Evolutionary conservation across 805 yeast genomes (phyloP), one percentile per base, ranked within the genome.

Genomic region (Candida ovalis): DNA sequence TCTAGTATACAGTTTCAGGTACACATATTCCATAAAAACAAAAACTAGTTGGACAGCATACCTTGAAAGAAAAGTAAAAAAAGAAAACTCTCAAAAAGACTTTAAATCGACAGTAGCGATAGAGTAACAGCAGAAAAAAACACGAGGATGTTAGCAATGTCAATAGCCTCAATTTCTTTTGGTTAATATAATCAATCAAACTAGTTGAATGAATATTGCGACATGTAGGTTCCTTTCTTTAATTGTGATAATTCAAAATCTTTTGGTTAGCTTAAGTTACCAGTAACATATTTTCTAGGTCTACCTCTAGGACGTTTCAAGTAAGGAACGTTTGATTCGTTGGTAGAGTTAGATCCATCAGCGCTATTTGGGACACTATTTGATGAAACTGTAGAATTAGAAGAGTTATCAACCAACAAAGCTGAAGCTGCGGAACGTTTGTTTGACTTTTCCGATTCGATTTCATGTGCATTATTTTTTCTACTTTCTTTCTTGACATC

Each of bases 261-360:
- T n/a, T n/a, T n/a, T n/a, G n/a, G 12, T 19, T 37, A 25, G 30
- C 23, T 39, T 7, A 24, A 23, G 15, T 25, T 46, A 27, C 19
- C 10, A 7, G 53, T 47, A n/a, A 54, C 30, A 27, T 50, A 49
- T 36, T 59, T 59, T 48, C 60, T 52, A 18, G 62, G 62, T 50
- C 62, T 52, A 25, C 62, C 62, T 40, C 62, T 52, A 23, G 60
- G 62, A 32, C 62, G 58, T 25, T 59, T 59, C 40, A 59, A 46
- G 44, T 56, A 58, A 33, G 45, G 45, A 9, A n/a, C 30, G 12
- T 30, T 33, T 3, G 36, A 25, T 3, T 46, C 42, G 4, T 17
- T 17, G 13, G 3, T 23, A 3, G 35, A 25, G 27, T 27, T 28
- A 13, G 19, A 35, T 7, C 40, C 40, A 12, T 21, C 40, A 21